Percentiles rank a stretch among this genome's conserved stretches.
These are phyloP conservation scores for Trichoderma simmonsii DNA, from an alignment of 2,329 filamentous ascomycete genomes.

Conservation along the genomic window DNA sequence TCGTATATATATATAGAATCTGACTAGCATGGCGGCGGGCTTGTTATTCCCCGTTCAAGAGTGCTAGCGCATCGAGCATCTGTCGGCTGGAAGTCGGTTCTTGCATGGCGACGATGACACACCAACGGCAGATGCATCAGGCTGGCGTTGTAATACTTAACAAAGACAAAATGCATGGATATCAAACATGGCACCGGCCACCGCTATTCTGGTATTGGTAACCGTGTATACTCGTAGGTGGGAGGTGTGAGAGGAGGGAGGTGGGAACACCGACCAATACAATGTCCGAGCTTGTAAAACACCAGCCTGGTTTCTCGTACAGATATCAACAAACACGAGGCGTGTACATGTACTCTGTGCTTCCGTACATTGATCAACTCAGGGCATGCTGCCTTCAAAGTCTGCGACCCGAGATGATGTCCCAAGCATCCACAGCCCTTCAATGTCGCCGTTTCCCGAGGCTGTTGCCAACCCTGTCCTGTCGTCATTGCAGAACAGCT, in stretches of 20 bases:
- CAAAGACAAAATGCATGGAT: background rate
- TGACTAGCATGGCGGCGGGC: background rate
- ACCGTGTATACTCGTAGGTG: background rate
- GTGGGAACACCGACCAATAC: slow-evolving; percentile 4
- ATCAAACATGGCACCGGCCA: background rate
- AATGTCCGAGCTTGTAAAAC: background rate
- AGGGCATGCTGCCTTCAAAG: background rate
- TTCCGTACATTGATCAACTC: background rate
- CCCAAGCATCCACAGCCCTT: background rate
- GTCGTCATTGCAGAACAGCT: background rate
- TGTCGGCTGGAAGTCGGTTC: background rate
- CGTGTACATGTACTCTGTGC: background rate
- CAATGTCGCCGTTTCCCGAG: background rate
- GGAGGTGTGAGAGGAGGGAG: background rate
- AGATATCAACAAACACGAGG: background rate
- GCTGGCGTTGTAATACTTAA: background rate
- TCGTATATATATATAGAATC: background rate
- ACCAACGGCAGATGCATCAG: slow-evolving; percentile 7
- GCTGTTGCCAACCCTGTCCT: background rate
- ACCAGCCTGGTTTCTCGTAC: background rate
- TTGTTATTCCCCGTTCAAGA: background rate
- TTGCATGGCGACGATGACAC: background rate
- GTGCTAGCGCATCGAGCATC: background rate
- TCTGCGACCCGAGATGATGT: background rate
- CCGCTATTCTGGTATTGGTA: slow-evolving; percentile 2